A percentile compares a stretch with the other conserved stretches of the same genome.
Conservation (phyloP, 2,329 filamentous ascomycete species). For the Zarea fungicola region DNA sequence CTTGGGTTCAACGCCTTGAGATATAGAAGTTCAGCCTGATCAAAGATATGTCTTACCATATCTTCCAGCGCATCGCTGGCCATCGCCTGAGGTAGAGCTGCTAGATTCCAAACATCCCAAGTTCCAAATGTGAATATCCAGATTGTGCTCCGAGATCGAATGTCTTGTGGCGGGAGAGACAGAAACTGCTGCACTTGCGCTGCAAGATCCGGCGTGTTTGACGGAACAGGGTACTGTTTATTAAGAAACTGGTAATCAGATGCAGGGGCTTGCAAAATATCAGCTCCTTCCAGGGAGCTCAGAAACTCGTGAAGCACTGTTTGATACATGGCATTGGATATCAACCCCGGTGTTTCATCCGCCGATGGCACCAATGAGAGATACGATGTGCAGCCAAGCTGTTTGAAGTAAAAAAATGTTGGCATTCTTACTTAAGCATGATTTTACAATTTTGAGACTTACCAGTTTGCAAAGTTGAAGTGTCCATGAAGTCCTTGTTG, state of each 20-base stretch:
- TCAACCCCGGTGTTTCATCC: conserved; percentile 44
- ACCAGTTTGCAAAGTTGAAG: conserved; percentile 9
- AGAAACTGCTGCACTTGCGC: conserved; percentile 43
- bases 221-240: conserved; percentile 37
- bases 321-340: conserved; percentile 50
- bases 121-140: conserved; percentile 50
- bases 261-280: conserved; percentile 30
- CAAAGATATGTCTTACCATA: conserved; percentile 36
- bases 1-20: conserved; percentile 33
- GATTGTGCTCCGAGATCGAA: conserved; percentile 40
- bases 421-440: too few relatives aligned
- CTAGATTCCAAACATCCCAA: conserved; percentile 50
- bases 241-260: conserved; percentile 39
- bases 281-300: conserved; percentile 26
- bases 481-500: conserved; percentile 2
- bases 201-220: conserved; percentile 35
- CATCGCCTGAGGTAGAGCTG: conserved; percentile 37
- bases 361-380: conserved; percentile 40
- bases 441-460: background rate
- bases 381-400: conserved; percentile 43
- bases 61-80: conserved; percentile 33
- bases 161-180: conserved; percentile 27
- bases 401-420: too few relatives aligned
- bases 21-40: conserved; percentile 44
- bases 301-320: conserved; percentile 31